Conservation (phyloP, 148 eudicot species). For the Fagopyrum homotropicum region DNA sequence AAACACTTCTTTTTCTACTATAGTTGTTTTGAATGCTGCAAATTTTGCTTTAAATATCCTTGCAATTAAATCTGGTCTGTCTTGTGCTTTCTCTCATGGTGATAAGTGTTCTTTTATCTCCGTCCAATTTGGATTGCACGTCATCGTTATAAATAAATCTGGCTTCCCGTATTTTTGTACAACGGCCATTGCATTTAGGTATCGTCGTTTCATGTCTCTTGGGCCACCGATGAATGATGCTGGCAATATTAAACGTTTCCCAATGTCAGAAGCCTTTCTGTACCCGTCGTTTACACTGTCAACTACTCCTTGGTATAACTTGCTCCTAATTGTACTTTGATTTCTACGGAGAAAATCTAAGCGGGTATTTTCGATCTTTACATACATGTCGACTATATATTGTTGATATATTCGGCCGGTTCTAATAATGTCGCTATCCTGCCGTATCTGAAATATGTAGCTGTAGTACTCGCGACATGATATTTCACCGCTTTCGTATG, state of each 20-base stretch:
- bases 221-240: not conserved
- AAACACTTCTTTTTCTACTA: too few species aligned
- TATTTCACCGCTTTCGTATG: too few species aligned
- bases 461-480: too few species aligned
- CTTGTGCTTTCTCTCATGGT: not conserved
- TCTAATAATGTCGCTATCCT: too few species aligned
- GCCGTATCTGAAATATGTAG: too few species aligned
- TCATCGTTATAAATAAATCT: not conserved
- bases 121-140: not conserved
- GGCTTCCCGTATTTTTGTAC: not conserved
- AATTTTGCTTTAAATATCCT: not conserved
- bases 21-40: too few species aligned
- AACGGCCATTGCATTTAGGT: not conserved
- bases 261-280: not conserved
- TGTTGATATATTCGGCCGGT: not conserved
- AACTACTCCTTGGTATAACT: not conserved
- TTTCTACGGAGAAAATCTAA: not conserved
- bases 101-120: not conserved
- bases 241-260: not conserved
- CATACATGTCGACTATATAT: not conserved
- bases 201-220: not conserved
- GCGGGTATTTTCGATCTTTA: not conserved
- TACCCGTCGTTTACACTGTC: not conserved
- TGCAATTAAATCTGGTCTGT: not conserved
- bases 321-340: not conserved